Base-by-base conservation (phyloP, 1,139 yeast species). In the Hyphopichia khmerensis region DNA sequence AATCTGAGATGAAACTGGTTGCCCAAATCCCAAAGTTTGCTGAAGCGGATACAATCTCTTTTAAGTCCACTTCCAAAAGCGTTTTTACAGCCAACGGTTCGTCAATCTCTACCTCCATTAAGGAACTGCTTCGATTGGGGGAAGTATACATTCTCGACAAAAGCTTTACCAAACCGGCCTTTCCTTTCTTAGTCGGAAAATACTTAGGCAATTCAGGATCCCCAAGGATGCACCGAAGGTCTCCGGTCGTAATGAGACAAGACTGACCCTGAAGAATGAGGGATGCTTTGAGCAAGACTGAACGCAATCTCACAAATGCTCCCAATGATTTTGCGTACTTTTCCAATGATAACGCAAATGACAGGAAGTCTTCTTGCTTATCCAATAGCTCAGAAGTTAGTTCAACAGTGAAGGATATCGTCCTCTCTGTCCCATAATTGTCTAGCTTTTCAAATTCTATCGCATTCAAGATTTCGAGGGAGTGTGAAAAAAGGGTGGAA, bases 1-100 rank as follows among this genome's bases (percentile, higher is more conserved):
- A 73, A 2, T 58, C 48, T 0, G 80, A 79, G 17, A 80, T 52
- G 43, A 69, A 70, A 14, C 62, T 59, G 0, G 75, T 73, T 39
- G 69, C 60, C 77, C 82, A 79, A 1, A 56, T 18, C 2, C 56
- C 56, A 45, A 75, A 67, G 0, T 48, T 47, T 3, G 41, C 40
- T 1, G 63, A 48, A 2, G 43, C 11, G 10, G 14, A 3, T 2
- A 18, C 13, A 13, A 8, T 15, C 8, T 33, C 27, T 18, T 29
- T 13, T 13, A 36, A n/a, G 8, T 29, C n/a, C 3, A 26, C 24
- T 2, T 26, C 16, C 13, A 38, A 33, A n/a, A 38, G 32, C 4
- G 11, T 17, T 16, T 19, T 19, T 5, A 29, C 33, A 5, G 29
- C 10, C 4, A 26, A 11, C 5, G 29, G 4, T 4, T 11, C 10